These are phyloP conservation scores for Boletus coffeatus DNA, from an alignment of 1,284 basidiomycete genomes.

Conservation along the genomic window DNA sequence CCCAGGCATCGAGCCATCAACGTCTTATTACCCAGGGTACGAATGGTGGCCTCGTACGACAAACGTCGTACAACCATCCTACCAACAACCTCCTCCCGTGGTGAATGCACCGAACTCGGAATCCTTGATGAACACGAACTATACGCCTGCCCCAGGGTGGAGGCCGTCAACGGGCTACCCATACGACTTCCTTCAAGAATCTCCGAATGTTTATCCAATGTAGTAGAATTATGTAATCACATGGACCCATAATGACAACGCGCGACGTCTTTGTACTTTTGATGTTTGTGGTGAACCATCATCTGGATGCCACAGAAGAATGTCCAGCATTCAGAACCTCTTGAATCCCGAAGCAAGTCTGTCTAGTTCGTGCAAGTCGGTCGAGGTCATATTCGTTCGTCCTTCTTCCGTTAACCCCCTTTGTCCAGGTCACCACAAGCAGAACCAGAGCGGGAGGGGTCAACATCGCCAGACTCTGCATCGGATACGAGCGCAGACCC, in stretches of 20 bases:
- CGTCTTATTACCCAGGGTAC: slow-evolving; percentile 51
- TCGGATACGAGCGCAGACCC: slow-evolving; percentile 23
- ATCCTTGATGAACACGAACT: slow-evolving; percentile 13
- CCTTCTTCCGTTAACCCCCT: slow-evolving; percentile 15
- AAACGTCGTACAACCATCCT: slow-evolving; percentile 11
- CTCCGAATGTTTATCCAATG: slow-evolving; percentile 20
- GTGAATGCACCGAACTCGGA: slow-evolving; percentile 3
- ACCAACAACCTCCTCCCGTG: slow-evolving; percentile 12
- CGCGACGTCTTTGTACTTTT: slow-evolving; percentile 4
- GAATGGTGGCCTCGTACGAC: slow-evolving; percentile 64
- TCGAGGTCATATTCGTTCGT: slow-evolving; percentile 11
- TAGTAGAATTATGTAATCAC: slow-evolving; percentile 25
- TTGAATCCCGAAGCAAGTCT: slow-evolving; percentile 46
- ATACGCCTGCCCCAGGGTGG: slow-evolving; percentile 20
- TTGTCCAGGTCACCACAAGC: slow-evolving; percentile 20
- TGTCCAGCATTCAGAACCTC: slow-evolving; percentile 49
- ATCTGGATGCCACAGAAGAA: slow-evolving; percentile 27
- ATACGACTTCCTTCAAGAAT: slow-evolving; percentile 17
- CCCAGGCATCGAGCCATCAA: slow-evolving; percentile 42
- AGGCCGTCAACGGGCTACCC: slow-evolving; percentile 15
- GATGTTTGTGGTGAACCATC: not conserved
- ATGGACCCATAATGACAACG: slow-evolving; percentile 31
- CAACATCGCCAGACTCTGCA: slow-evolving; percentile 20
- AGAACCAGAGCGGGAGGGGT: slow-evolving; percentile 14
- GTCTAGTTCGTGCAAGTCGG: slow-evolving; percentile 36